Evolutionary conservation across 352 stramenopile species (phyloP).

Genomic region (Phytophthora ramorum): DNA sequence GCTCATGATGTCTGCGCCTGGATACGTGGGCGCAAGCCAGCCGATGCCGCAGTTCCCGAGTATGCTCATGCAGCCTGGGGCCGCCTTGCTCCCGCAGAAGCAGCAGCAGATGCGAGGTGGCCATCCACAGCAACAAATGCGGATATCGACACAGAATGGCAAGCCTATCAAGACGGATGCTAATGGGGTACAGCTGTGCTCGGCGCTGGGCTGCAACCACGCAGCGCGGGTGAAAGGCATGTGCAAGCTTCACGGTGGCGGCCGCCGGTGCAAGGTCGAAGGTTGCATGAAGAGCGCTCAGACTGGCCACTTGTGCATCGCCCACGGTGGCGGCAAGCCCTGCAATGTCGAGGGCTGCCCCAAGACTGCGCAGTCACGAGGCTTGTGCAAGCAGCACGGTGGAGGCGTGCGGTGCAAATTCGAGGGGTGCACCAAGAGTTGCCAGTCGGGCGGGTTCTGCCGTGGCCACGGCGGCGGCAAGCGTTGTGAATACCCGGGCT

Average conservation of each 20-base stretch:
- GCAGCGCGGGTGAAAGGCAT: constrained; percentile 82
- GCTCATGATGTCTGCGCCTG: constrained; percentile 48
- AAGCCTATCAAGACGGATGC: constrained; percentile 64
- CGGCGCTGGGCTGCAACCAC: constrained; percentile 81
- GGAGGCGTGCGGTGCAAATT: constrained; percentile 88
- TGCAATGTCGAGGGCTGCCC: constrained; percentile 87
- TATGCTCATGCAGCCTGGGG: constrained; percentile 72
- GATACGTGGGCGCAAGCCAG: constrained; percentile 42
- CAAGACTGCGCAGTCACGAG: constrained; percentile 87
- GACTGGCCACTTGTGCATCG: constrained; percentile 86
- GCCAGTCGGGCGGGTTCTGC: constrained; percentile 86
- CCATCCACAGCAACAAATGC: constrained; percentile 42
- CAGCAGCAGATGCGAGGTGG: constrained; percentile 37
- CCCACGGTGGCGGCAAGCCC: constrained; percentile 83
- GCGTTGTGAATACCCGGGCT: constrained; percentile 85
- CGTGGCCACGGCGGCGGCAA: constrained; percentile 85
- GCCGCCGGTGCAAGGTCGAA: constrained; percentile 85
- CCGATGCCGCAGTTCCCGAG: constrained; percentile 54
- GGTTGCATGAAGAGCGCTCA: constrained; percentile 90
- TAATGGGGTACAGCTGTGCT: constrained; percentile 71
- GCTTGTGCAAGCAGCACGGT: constrained; percentile 86
- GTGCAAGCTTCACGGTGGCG: constrained; percentile 87
- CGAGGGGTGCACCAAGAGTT: constrained; percentile 88
- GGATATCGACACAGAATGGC: constrained; percentile 58
- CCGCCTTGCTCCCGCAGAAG: constrained; percentile 45